Evolutionary conservation across 108 stramenopile genomes (phyloP).

Genomic region (Aurantiochytrium sp.): DNA sequence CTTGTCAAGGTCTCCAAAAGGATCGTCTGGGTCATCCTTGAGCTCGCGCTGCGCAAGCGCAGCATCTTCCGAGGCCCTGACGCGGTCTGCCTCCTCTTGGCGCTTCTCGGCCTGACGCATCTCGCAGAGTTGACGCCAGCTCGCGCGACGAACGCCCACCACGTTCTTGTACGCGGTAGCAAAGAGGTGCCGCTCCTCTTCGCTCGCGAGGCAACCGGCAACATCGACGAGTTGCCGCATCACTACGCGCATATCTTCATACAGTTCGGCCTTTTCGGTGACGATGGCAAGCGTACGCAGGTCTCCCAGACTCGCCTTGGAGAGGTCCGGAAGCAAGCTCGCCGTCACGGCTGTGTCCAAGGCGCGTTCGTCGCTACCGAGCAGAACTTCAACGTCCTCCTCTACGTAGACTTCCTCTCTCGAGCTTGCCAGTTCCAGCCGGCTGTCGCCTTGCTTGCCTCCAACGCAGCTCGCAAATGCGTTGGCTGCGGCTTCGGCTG

Average conservation of each 20-base stretch:
- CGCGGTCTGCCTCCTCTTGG: neutral
- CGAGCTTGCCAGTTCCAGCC: no score
- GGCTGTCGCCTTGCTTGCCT: no score
- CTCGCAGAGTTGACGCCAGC: neutral
- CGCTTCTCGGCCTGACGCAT: neutral
- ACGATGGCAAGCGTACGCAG: neutral
- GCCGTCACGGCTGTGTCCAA: neutral
- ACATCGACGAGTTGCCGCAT: neutral
- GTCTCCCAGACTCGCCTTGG: neutral
- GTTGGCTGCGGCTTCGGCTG: no score
- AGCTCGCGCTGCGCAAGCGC: neutral
- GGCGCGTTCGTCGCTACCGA: neutral
- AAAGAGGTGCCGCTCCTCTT: neutral
- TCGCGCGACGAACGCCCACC: neutral
- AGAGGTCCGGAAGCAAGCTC: neutral
- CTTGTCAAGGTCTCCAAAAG: neutral
- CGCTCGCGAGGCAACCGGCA: neutral
- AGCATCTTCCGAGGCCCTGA: neutral
- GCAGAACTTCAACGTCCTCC: neutral
- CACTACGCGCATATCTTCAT: neutral
- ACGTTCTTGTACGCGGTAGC: slow-evolving; percentile 5
- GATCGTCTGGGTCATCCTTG: neutral
- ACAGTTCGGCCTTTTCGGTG: neutral
- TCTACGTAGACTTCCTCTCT: neutral
- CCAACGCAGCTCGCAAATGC: no score